phyloP scores from a whole-genome alignment of 2,329 filamentous ascomycete species.

The Keithomyces neogunnii region DNA sequence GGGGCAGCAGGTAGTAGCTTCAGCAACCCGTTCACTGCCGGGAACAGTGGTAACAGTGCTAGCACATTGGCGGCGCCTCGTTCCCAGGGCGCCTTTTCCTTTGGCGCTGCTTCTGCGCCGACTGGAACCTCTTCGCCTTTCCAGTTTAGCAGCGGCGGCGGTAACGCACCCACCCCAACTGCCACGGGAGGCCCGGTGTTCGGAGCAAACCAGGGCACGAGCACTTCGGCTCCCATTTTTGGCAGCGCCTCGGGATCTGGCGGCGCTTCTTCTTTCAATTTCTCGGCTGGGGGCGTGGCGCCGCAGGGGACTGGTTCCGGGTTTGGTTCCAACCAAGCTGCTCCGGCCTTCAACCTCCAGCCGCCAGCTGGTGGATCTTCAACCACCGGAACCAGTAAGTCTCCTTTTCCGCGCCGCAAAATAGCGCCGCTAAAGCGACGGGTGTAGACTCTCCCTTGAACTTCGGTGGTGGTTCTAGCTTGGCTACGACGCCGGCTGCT shows the following conservation, averaged over 20 bases:
- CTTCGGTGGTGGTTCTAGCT: slow-evolving; percentile 50
- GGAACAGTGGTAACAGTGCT: slow-evolving; percentile 15
- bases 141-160: slow-evolving; percentile 27
- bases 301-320: slow-evolving; percentile 19
- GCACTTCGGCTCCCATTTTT: slow-evolving; percentile 20
- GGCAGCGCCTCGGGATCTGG: slow-evolving; percentile 20
- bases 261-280: slow-evolving; percentile 29
- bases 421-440: slow-evolving; percentile 38
- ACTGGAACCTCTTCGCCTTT: slow-evolving; percentile 22
- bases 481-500: slow-evolving; percentile 50
- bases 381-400: slow-evolving; percentile 39
- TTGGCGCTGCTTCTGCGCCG: slow-evolving; percentile 23
- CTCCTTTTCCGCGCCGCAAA: slow-evolving; percentile 31
- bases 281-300: slow-evolving; percentile 23
- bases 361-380: slow-evolving; percentile 33
- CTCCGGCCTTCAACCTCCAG: slow-evolving; percentile 30
- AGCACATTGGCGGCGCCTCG: slow-evolving; percentile 15
- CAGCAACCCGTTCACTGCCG: slow-evolving; percentile 32
- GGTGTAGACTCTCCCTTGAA: slow-evolving; percentile 45
- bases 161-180: slow-evolving; percentile 13
- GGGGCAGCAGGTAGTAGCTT: slow-evolving; percentile 19
- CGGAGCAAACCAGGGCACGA: slow-evolving; percentile 17
- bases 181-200: slow-evolving; percentile 15
- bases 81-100: slow-evolving; percentile 27
- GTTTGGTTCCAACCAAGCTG: slow-evolving; percentile 26